phyloP scores from a whole-genome alignment of 2,329 filamentous ascomycete genomes.

The Penicillium palitans region DNA sequence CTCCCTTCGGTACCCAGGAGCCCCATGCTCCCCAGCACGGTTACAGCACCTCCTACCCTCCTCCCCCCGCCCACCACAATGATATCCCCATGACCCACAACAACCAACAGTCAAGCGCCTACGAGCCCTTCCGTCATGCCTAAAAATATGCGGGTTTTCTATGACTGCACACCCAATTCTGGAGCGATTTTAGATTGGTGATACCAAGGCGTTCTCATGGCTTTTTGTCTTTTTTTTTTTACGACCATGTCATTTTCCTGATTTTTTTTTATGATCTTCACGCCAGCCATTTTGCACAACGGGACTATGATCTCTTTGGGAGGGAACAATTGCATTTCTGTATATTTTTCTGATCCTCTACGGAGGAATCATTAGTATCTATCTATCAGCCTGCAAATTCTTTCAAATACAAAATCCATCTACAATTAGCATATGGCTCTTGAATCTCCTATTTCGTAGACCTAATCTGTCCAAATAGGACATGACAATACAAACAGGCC shows the following conservation, averaged over 20 bases:
- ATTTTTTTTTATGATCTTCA: conserved; percentile 17
- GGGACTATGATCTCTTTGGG: not conserved
- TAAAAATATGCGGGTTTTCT: conserved; percentile 19
- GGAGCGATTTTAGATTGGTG: conserved; percentile 24
- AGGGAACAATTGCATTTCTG: conserved; percentile 6
- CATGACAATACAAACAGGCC: not conserved
- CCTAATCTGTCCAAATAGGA: not conserved
- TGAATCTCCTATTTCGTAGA: not conserved
- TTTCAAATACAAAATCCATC: not conserved
- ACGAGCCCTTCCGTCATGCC: conserved; percentile 42
- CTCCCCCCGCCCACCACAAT: conserved; percentile 20
- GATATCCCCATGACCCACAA: conserved; percentile 30
- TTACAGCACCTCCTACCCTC: conserved; percentile 31
- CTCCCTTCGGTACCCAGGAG: conserved; percentile 22
- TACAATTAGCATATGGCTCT: not conserved
- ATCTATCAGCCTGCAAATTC: not conserved
- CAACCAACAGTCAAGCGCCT: conserved; percentile 30
- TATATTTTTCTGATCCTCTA: conserved; percentile 3
- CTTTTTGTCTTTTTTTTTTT: conserved; percentile 15
- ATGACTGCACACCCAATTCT: conserved; percentile 9
- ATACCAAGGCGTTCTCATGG: conserved; percentile 25
- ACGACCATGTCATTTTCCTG: conserved; percentile 11
- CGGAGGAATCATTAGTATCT: not conserved
- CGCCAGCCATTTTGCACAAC: conserved; percentile 4
- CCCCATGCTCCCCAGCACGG: conserved; percentile 3